A percentile compares a stretch with the other conserved stretches of the same genome.
Evolutionary conservation across 164 flowering plant species (phyloP).

Genomic region (Stephania yunnanensis): DNA sequence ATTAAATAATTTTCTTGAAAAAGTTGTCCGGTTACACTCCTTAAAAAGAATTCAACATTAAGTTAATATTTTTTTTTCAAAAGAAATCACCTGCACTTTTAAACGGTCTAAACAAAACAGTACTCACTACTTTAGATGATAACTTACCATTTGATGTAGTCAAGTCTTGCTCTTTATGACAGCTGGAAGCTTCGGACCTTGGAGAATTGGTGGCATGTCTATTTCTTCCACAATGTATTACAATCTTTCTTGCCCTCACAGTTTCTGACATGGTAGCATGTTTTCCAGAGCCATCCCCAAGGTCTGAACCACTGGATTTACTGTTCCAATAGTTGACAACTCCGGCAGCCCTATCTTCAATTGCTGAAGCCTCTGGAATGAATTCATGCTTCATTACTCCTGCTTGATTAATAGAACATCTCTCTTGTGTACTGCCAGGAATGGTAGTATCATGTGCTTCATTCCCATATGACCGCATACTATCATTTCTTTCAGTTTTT

Average conservation of each 20-base stretch:
- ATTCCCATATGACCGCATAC: conserved; percentile 25
- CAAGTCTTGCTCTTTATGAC: conserved; percentile 56
- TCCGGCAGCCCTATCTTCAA: conserved; percentile 35
- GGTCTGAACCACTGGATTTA: conserved; percentile 31
- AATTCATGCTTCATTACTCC: conserved; percentile 44
- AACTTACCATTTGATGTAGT: conserved; percentile 51
- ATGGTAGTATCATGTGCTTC: conserved; percentile 36
- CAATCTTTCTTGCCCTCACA: conserved; percentile 68
- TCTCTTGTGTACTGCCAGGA: conserved; percentile 31
- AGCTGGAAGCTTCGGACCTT: conserved; percentile 62
- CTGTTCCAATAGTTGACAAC: conserved; percentile 39
- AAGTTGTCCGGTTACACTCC: neutral
- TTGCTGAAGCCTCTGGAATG: conserved; percentile 40
- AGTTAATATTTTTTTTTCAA: neutral
- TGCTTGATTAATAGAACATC: conserved; percentile 45
- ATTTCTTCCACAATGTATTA: conserved; percentile 69
- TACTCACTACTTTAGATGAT: neutral
- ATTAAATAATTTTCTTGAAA: neutral
- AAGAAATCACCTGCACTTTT: neutral
- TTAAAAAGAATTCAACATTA: neutral
- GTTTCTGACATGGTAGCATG: conserved; percentile 40
- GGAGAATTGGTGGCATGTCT: conserved; percentile 50
- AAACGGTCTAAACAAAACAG: neutral
- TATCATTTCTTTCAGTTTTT: conserved; percentile 36
- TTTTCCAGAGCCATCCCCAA: conserved; percentile 42